Evolutionary conservation across 179 eudicot genomes (phyloP), one percentile per base, ranked within the genome.

Genomic region (Nepenthes alata): DNA sequence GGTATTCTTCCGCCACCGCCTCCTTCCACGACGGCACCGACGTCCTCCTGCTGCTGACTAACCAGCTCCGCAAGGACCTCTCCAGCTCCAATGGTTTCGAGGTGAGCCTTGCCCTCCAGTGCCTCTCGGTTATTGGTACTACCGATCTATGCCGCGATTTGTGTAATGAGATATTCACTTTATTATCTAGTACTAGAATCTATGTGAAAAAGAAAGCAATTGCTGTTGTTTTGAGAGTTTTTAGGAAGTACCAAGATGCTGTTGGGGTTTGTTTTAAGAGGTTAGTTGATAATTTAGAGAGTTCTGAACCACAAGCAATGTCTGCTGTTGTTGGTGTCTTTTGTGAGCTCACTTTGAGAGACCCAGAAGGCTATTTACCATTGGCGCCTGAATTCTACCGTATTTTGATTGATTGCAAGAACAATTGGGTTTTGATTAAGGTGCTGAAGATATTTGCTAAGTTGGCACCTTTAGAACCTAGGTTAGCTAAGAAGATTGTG

Each of bases 401-500:
- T 69, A 68, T 91, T 70, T 83, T 91, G 75, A 71, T 83, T 11
- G 93, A 89, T 48, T 83, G 84, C 55, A 85, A 76, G 84, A 89
- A 89, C 65, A 91, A 91, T 70, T 91, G 98, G 98, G 88, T 89
- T 55, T 62, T 91, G 77, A 91, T 91, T 65, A 88, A 91, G 80
- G 95, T 91, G 59, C 65, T 91, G 67, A 91, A 91, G 86, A 88
- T 91, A 12, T 91, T 91, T 59, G 83, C 85, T 3, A 81, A 80
- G 72, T 72, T 91, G 85, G 95, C 83, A 3, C 81, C 78, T 12
- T 62, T 91, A 35, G 98, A 91, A 67, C 93, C 96, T 35, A 78
- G 98, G 80, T 67, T 91, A 78, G 93, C 73, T 37, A 86, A 82
- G 70, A 84, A 83, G 74, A 70, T 91, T 52, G 96, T 89, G 57